Base-by-base conservation (phyloP, 768 basidiomycete species). In the Cytidiella melzeri region DNA sequence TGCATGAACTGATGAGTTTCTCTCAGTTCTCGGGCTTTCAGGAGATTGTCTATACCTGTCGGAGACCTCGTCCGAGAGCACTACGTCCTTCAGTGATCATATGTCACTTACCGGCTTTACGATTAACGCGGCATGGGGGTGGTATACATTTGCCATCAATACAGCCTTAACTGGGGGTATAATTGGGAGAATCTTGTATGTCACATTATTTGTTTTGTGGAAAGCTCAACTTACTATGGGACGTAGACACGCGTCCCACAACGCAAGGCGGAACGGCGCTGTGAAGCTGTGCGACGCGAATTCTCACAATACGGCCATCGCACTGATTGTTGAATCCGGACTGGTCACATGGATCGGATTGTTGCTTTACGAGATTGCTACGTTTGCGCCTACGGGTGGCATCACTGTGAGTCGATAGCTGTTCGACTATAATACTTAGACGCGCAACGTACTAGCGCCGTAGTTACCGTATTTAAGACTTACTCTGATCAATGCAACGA, bases 71-170 rank as follows among this genome's bases (percentile, higher is more conserved):
- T 34, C 41, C 19, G 48, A 49, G 20, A 36, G 18, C 37, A 36
- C 30, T 24, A 15, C 30, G 1, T 20, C n/a, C 12, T 5, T 11
- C 24, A 46, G 30, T 28, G 38, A 30, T 11, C 10, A 19, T 19
- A 25, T 23, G 7, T 15, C 47, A 21, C 34, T 24, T n/a, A 34
- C 57, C 26, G 53, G 59, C 4, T 45, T 58, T 19, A 26, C 58
- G 26, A 58, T 63, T 47, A 53, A 49, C 9, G 56, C 57, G 19
- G 59, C 56, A 1, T 63, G 61, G 61, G 61, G 60, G 12, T 63
- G 58, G 58, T 53, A 52, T 50, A 57, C 58, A 52, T 55, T 63
- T 43, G 42, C 41, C 21, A 48, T 46, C 27, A 61, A 63, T 43
- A 57, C 61, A 1, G 15, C 55, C 21, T 47, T 63, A 27, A 61